Conservation (phyloP, 1,284 basidiomycete species). For the Sanguinoderma infundibulare region DNA sequence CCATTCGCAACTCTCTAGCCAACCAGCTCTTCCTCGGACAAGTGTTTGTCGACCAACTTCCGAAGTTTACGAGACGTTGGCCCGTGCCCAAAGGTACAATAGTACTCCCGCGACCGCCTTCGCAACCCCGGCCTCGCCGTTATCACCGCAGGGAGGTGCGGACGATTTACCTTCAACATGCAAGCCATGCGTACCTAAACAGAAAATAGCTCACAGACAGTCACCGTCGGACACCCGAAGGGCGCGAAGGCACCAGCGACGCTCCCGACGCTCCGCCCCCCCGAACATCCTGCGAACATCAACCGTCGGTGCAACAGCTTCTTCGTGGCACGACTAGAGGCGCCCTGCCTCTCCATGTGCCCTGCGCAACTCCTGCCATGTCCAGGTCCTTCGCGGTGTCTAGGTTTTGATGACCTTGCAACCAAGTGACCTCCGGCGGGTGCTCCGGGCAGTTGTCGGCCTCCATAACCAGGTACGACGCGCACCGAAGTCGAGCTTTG, state of each 20-base stretch:
- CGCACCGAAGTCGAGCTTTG: background rate
- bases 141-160: background rate
- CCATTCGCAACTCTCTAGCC: no score
- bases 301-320: constrained; percentile 12
- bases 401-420: background rate
- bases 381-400: background rate
- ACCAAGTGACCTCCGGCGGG: background rate
- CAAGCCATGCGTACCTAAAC: background rate
- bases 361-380: background rate
- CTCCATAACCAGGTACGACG: constrained; percentile 3
- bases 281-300: constrained; percentile 27
- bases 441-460: constrained; percentile 13
- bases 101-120: background rate
- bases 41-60: background rate
- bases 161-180: background rate
- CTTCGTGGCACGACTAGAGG: no score
- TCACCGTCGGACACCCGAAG: background rate
- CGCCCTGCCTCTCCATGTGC: background rate
- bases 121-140: no score
- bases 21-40: background rate
- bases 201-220: background rate
- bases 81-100: background rate
- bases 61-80: constrained; percentile 18
- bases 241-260: background rate
- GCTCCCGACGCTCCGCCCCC: background rate